These are phyloP conservation scores for Gonapodya sp. DNA, from an alignment of 192 early-diverging fungal genomes.

Conservation along the genomic window DNA sequence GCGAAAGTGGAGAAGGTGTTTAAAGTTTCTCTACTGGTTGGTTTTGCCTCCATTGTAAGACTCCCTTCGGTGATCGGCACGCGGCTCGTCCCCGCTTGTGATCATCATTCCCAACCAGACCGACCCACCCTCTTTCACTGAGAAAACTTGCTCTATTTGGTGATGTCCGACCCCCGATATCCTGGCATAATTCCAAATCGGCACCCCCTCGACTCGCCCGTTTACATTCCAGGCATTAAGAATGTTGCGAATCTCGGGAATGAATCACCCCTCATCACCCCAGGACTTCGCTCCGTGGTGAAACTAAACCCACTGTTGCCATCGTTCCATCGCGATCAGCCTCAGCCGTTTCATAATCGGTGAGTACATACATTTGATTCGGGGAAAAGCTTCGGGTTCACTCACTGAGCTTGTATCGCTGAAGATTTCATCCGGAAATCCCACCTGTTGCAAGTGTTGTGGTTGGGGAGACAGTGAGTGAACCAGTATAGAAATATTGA, in stretches of 20 bases:
- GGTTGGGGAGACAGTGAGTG: constrained; percentile 5
- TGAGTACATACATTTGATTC: too few relatives aligned
- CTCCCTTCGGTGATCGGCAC: too few relatives aligned
- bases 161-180: too few relatives aligned
- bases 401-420: too few relatives aligned
- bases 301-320: background rate
- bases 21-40: too few relatives aligned
- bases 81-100: too few relatives aligned
- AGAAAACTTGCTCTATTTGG: too few relatives aligned
- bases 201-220: background rate
- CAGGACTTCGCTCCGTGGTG: background rate
- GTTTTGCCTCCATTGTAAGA: too few relatives aligned
- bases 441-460: background rate
- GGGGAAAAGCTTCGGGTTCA: too few relatives aligned
- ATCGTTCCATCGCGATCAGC: background rate
- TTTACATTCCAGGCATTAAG: background rate
- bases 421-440: constrained; percentile 5
- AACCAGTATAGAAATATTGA: background rate
- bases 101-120: too few relatives aligned
- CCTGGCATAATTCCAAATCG: background rate
- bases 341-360: background rate
- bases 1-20: too few relatives aligned
- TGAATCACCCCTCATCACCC: background rate
- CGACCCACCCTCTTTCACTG: too few relatives aligned
- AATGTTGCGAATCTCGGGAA: background rate